Percentiles rank a stretch among this genome's conserved stretches.
Evolutionary conservation across 176 grass and related monocot genomes (phyloP).

Genomic region (maize (Zea mays)): Zm-B73-REFERENCE-NAM-5.0 NC_050100.1:210263501-210264000

Average conservation of each 20-base stretch:
- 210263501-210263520: slow-evolving; percentile 27
- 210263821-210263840: background rate
- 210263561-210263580: background rate
- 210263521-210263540: slow-evolving; percentile 22
- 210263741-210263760: background rate
- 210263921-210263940: background rate
- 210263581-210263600: background rate
- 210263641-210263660: background rate
- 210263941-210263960: background rate
- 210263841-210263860: background rate
- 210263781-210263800: background rate
- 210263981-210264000: background rate
- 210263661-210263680: background rate
- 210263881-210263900: slow-evolving; percentile 11
- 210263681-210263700: background rate
- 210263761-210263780: background rate
- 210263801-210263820: background rate
- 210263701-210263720: background rate
- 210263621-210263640: background rate
- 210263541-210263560: slow-evolving; percentile 7
- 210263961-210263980: background rate
- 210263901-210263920: background rate
- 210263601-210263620: background rate
- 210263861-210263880: background rate
- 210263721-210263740: background rate